These are phyloP conservation scores for Lactifluus subvellereus DNA, from an alignment of 768 basidiomycete genomes.

Conservation along the genomic window DNA sequence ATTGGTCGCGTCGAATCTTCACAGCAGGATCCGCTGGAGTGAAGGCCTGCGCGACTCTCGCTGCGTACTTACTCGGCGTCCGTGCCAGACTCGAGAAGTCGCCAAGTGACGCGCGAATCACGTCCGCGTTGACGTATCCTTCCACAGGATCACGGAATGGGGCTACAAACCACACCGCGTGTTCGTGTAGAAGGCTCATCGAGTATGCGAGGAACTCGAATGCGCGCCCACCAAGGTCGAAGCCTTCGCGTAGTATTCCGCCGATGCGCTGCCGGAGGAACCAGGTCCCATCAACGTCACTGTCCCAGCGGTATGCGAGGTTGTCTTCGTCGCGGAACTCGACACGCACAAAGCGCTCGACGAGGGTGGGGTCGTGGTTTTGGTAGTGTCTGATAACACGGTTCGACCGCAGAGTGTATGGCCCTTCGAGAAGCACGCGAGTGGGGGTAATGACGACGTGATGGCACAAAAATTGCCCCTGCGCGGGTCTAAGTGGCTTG, in stretches of 20 bases:
- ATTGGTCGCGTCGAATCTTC: conserved; percentile 47
- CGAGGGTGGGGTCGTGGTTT: conserved; percentile 34
- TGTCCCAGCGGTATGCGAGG: conserved; percentile 61
- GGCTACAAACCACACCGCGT: conserved; percentile 75
- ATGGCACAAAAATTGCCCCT: conserved; percentile 54
- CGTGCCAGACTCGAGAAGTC: conserved; percentile 46
- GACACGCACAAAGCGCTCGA: conserved; percentile 71
- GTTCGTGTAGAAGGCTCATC: conserved; percentile 63
- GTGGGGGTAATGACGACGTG: conserved; percentile 76
- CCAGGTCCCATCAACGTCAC: conserved; percentile 49
- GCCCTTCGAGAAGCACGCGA: conserved; percentile 68
- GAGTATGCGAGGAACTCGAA: conserved; percentile 85
- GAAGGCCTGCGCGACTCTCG: conserved; percentile 78
- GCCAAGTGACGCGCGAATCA: conserved; percentile 58
- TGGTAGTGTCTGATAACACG: conserved; percentile 64
- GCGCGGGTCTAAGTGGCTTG: conserved; percentile 26
- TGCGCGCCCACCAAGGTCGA: conserved; percentile 57
- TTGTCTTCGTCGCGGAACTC: conserved; percentile 80
- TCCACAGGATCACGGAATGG: conserved; percentile 47
- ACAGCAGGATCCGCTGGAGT: conserved; percentile 75
- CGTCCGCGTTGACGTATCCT: conserved; percentile 45
- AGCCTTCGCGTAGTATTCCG: conserved; percentile 48
- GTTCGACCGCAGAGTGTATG: conserved; percentile 69
- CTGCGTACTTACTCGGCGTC: conserved; percentile 71
- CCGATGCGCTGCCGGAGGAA: conserved; percentile 38